Conservation (phyloP, 768 basidiomycete species). For the Russula griseocarnosa region DNA sequence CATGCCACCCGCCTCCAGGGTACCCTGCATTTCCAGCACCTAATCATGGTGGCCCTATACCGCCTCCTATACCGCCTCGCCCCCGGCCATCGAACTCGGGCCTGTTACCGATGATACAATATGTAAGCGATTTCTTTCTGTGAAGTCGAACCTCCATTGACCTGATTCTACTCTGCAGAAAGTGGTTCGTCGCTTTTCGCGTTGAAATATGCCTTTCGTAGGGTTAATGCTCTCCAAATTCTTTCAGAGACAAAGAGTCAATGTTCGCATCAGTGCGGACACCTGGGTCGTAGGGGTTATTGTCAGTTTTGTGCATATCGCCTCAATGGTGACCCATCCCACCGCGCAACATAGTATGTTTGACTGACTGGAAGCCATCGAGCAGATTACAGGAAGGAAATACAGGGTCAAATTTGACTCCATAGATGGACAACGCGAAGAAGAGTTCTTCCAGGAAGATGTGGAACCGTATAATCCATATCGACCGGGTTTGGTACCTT, state of each 20-base stretch:
- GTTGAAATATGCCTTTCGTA: background rate
- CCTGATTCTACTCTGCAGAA: background rate
- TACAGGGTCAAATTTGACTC: slow-evolving; percentile 19
- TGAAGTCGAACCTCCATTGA: background rate
- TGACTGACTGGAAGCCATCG: background rate
- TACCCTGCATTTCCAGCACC: no score
- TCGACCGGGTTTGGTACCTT: slow-evolving; percentile 1
- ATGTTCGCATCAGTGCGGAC: slow-evolving; percentile 33
- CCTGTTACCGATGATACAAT: background rate
- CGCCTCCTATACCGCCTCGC: background rate
- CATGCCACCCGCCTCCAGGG: background rate
- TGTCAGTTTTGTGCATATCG: slow-evolving; percentile 29
- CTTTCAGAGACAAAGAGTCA: slow-evolving; percentile 32
- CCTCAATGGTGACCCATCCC: slow-evolving; percentile 21
- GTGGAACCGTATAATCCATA: slow-evolving; percentile 6
- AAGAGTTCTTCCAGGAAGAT: slow-evolving; percentile 1
- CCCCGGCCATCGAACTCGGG: background rate
- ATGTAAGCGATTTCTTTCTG: background rate
- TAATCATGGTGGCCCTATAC: background rate
- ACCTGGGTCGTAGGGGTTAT: slow-evolving; percentile 37
- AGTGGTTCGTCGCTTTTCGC: slow-evolving; percentile 7
- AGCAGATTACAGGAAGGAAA: slow-evolving; percentile 10
- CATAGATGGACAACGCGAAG: slow-evolving; percentile 4
- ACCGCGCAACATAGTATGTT: background rate
- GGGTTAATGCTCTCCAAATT: background rate